Conservation (phyloP, 1,284 basidiomycete species). For the Puccinia horiana region DNA sequence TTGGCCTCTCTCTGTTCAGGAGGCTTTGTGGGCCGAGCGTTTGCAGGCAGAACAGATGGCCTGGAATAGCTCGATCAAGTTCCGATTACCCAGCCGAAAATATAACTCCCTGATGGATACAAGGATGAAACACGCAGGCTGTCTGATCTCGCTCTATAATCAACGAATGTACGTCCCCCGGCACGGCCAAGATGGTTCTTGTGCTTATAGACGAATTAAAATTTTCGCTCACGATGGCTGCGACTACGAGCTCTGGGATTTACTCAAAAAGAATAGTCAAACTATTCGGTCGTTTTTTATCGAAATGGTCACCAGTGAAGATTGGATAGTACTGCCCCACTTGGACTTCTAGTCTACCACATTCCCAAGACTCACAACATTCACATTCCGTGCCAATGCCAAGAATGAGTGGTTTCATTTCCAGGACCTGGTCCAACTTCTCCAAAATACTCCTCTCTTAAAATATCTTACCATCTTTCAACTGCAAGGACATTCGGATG, state of each 20-base stretch:
- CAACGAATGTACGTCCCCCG: background rate
- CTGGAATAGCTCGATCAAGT: background rate
- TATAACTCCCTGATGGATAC: background rate
- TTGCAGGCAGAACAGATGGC: background rate
- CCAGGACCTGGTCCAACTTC: background rate
- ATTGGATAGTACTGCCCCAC: background rate
- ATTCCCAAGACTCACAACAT: background rate
- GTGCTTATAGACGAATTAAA: background rate
- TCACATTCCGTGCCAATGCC: constrained; percentile 1
- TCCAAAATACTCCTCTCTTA: background rate
- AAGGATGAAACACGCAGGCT: background rate
- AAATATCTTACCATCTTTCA: background rate
- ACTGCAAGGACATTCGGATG: background rate
- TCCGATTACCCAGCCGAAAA: background rate
- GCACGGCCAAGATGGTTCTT: background rate
- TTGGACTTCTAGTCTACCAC: background rate
- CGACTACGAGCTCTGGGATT: background rate
- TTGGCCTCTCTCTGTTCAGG: background rate
- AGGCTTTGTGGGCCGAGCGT: background rate
- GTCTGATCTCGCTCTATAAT: background rate
- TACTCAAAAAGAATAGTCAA: background rate
- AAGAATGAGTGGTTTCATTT: background rate
- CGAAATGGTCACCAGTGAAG: background rate
- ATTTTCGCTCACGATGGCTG: background rate
- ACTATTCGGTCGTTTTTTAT: background rate